Base-by-base conservation (phyloP, 257 asterid genomes). In the Salvia splendens region DNA sequence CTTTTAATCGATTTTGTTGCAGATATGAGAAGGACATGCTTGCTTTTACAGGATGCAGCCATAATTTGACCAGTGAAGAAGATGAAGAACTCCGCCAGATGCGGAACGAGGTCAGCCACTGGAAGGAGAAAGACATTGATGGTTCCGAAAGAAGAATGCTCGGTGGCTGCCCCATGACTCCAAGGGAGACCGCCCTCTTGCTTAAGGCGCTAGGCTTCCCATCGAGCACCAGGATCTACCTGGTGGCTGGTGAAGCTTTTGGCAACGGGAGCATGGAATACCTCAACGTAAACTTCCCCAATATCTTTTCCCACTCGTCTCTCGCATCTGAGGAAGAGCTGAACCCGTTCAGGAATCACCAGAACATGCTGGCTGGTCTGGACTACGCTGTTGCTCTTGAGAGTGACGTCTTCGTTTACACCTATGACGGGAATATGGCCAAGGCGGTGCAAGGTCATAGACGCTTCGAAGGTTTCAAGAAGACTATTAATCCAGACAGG, bases 21-120 rank as follows among this genome's bases (percentile, higher is more conserved):
- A 92, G 98, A 80, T 92, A 87, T 62, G 98, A 89, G 87, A 92
- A 92, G 81, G 97, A 92, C 83, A 92, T 92, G 98, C 95, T 92
- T 58, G 95, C 98, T 65, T 92, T 92, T 78, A 92, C 96, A 8
- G 98, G 98, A 67, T 92, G 98, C 83, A 86, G 96, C 85, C 93
- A 92, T 73, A 89, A 86, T 77, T 80, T 92, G 81, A 89, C 93
- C 2, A 68, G 74, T 16, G 96, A 84, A 75, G 98, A 92, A 80
- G 96, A 86, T 16, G 89, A 84, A 3, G 98, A 92, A 70, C 95
- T 92, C 66, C 83, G 78, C 1, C 85, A 61, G 75, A 89, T 92
- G 98, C 84, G 98, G 4, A 74, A 84, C 65, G 98, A 92, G 73
- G 96, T 87, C 52, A 71, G 84, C 80, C 98, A 92, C 82, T 92